Base-by-base conservation (phyloP, 441 rosid genomes). In the Raphanus hybrid region DNA sequence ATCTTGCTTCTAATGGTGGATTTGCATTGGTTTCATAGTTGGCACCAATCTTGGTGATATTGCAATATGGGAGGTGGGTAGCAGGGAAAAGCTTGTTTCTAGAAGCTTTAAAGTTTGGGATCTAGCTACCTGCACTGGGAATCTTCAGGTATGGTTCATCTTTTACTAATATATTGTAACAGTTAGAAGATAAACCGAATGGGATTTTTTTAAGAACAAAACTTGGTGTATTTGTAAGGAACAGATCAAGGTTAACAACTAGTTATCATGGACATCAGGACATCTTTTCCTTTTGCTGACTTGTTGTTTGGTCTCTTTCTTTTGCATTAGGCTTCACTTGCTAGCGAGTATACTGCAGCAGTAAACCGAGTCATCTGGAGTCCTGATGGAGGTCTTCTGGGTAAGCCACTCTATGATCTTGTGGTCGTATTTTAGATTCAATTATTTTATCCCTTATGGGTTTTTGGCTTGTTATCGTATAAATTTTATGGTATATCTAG, bases 21-120 rank as follows among this genome's bases (percentile, higher is more conserved):
- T 79, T 55, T 64, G 16, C 69, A 41, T 69, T 83, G 72, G 68
- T 65, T 69, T 23, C 50, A 14, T 84, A 93, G 94, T 90, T 80
- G 97, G 92, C 70, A 89, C 93, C 71, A 86, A 81, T 75, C 80
- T 88, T 77, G 96, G 94, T 48, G 93, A 92, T 76, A 85, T 90
- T 67, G 78, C 87, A 45, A 84, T 93, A 70, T 93, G 97, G 98
- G 97, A 90, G 84, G 84, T 93, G 67, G 88, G 90, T 71, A 86
- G 89, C 70, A 78, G 86, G 76, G 86, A 91, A 71, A 89, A 85
- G 83, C 85, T 92, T 79, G 88, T 82, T 35, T 79, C 80, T 37
- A 87, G 83, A 71, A 84, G 85, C 73, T 91, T 93, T 78, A 88
- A 90, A 78, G 92, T 90, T 79, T 87, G 97, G 96, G 92, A 93